A percentile compares a stretch with the other conserved stretches of the same genome.
Evolutionary conservation across 495 filamentous ascomycete genomes (phyloP).

Genomic region (Physcia stellaris): DNA sequence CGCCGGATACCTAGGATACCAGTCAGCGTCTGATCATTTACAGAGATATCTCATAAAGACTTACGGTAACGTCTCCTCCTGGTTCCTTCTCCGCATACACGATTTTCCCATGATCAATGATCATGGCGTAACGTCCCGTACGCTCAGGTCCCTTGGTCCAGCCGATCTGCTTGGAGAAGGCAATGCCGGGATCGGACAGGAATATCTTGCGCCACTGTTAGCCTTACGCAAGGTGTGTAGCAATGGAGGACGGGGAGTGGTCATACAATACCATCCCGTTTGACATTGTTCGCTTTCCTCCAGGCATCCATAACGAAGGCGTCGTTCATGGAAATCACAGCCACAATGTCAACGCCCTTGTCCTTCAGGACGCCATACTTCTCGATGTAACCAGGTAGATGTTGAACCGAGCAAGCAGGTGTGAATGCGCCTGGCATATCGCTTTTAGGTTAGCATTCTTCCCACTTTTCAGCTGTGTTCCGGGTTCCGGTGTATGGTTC

Average conservation of each 20-base stretch:
- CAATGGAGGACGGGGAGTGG: slow-evolving; percentile 1
- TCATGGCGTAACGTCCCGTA: slow-evolving; percentile 69
- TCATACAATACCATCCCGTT: slow-evolving; percentile 64
- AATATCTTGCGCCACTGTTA: slow-evolving; percentile 66
- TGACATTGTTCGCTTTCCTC: slow-evolving; percentile 84
- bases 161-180: slow-evolving; percentile 70
- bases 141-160: slow-evolving; percentile 68
- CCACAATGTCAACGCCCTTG: slow-evolving; percentile 78
- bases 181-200: slow-evolving; percentile 62
- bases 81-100: slow-evolving; percentile 73
- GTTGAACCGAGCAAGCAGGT: slow-evolving; percentile 74
- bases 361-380: slow-evolving; percentile 56
- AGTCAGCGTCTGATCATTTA: slow-evolving; percentile 9
- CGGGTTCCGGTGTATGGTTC: neutral
- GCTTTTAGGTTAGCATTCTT: neutral
- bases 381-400: slow-evolving; percentile 76
- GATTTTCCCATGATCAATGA: slow-evolving; percentile 84
- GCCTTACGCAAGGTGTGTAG: too few relatives aligned
- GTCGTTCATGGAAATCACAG: slow-evolving; percentile 84
- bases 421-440: slow-evolving; percentile 66
- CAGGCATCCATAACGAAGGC: slow-evolving; percentile 88
- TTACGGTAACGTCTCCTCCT: slow-evolving; percentile 50
- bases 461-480: neutral
- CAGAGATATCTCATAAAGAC: slow-evolving; percentile 15
- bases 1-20: slow-evolving; percentile 60